phyloP scores from a whole-genome alignment of 2,329 filamentous ascomycete genomes.

The Fusarium secorum region DNA sequence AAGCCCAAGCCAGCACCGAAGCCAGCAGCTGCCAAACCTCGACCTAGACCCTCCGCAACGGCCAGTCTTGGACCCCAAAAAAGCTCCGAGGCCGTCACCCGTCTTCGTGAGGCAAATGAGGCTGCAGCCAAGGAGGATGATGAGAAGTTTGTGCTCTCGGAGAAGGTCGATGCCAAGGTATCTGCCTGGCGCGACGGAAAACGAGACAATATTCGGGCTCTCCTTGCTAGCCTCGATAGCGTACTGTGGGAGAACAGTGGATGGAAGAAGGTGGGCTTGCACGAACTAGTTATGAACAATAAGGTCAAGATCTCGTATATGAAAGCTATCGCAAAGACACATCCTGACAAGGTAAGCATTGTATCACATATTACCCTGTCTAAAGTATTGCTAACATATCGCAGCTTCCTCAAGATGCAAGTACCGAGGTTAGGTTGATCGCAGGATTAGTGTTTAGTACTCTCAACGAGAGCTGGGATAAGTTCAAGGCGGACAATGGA shows the following conservation, averaged over 20 bases:
- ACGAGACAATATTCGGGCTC: conserved; percentile 86
- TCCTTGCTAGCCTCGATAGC: conserved; percentile 84
- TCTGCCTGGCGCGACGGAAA: conserved; percentile 88
- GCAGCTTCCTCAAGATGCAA: conserved; percentile 70
- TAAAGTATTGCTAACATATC: conserved; percentile 10
- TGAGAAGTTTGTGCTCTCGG: conserved; percentile 88
- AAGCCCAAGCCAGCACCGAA: conserved; percentile 63
- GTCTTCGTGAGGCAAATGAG: conserved; percentile 82
- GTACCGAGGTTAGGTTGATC: conserved; percentile 71
- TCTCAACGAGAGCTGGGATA: conserved; percentile 77
- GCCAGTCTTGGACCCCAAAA: conserved; percentile 54
- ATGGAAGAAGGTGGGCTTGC: conserved; percentile 97
- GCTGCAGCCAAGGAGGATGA: conserved; percentile 88
- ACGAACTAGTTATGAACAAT: conserved; percentile 88
- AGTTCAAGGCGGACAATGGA: conserved; percentile 74
- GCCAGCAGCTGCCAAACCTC: conserved; percentile 55
- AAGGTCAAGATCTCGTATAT: conserved; percentile 99
- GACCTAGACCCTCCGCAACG: conserved; percentile 53
- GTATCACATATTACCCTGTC: not conserved
- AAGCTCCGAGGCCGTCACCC: conserved; percentile 79
- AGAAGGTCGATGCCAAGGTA: conserved; percentile 83
- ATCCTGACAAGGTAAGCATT: conserved; percentile 90
- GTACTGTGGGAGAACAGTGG: conserved; percentile 92
- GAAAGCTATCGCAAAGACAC: conserved; percentile 98
- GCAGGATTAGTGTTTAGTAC: conserved; percentile 72